These are phyloP conservation scores for Mycena galopus DNA, from an alignment of 768 basidiomycete genomes.

Conservation along the genomic window DNA sequence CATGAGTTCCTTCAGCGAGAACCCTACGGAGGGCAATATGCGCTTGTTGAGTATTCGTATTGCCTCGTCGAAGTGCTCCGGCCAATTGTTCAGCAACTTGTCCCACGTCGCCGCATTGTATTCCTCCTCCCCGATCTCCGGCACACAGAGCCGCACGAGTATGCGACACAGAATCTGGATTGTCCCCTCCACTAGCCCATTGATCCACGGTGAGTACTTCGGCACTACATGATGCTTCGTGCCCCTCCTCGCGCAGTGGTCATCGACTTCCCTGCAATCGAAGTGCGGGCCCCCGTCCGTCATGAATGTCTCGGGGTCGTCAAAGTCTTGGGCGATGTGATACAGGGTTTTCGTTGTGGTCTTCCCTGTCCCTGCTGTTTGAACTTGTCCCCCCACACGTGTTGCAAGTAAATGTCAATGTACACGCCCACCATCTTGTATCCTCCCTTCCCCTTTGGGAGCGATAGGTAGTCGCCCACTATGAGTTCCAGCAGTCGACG, in stretches of 20 bases:
- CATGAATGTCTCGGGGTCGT: conserved; percentile 38
- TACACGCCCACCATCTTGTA: conserved; percentile 36
- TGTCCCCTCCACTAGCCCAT: conserved; percentile 43
- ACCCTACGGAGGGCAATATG: conserved; percentile 39
- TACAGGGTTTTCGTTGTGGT: too few species aligned
- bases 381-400: conserved; percentile 42
- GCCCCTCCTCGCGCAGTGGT: conserved; percentile 32
- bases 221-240: conserved; percentile 27
- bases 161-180: conserved; percentile 40
- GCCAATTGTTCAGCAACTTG: conserved; percentile 38
- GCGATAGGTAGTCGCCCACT: conserved; percentile 41
- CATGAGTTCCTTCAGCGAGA: conserved; percentile 44
- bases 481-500: conserved; percentile 11
- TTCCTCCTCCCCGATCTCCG: conserved; percentile 36
- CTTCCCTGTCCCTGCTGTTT: too few species aligned
- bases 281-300: conserved; percentile 44
- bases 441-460: conserved; percentile 40
- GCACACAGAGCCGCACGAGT: conserved; percentile 38
- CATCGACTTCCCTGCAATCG: conserved; percentile 30
- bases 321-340: conserved; percentile 22
- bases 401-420: conserved; percentile 33
- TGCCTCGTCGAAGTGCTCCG: conserved; percentile 37
- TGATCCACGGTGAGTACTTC: conserved; percentile 46
- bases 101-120: conserved; percentile 21
- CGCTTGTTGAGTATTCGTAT: conserved; percentile 37